These are phyloP conservation scores for Xerocomellus intermedius DNA, from an alignment of 768 basidiomycete species.

Conservation along the genomic window DNA sequence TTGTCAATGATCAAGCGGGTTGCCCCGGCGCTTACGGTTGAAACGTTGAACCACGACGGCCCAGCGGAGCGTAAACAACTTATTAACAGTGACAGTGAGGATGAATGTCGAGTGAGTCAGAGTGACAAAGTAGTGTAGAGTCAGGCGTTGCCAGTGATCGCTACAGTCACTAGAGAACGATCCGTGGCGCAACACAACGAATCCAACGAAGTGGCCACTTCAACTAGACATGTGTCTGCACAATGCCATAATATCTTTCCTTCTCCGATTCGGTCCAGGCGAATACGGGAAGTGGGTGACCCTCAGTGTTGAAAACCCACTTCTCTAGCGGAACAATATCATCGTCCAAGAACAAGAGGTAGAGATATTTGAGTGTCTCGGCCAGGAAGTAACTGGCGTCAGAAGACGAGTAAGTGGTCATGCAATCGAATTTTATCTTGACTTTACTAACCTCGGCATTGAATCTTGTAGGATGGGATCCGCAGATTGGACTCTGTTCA, in stretches of 20 bases:
- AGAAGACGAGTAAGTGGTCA: neutral
- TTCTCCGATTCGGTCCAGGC: slow-evolving; percentile 57
- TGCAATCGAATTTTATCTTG: neutral
- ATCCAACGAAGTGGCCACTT: neutral
- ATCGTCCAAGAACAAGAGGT: slow-evolving; percentile 64
- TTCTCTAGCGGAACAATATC: slow-evolving; percentile 54
- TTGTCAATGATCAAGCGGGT: too few species aligned
- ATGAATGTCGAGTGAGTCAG: too few species aligned
- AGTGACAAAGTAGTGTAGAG: neutral
- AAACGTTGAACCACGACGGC: neutral
- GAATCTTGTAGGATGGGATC: slow-evolving; percentile 45
- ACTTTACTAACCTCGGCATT: slow-evolving; percentile 67
- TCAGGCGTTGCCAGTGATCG: neutral
- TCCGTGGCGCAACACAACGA: neutral
- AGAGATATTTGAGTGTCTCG: slow-evolving; percentile 70
- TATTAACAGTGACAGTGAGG: neutral
- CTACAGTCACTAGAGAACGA: neutral
- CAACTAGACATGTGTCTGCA: neutral
- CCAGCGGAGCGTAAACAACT: neutral
- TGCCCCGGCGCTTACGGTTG: too few species aligned
- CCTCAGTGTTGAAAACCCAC: slow-evolving; percentile 70
- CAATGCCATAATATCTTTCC: slow-evolving; percentile 28
- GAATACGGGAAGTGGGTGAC: slow-evolving; percentile 76
- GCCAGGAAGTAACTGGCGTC: slow-evolving; percentile 49
- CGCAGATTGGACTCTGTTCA: slow-evolving; percentile 46